phyloP scores from a whole-genome alignment of 805 yeast species.

The Metschnikowia shivogae region DNA sequence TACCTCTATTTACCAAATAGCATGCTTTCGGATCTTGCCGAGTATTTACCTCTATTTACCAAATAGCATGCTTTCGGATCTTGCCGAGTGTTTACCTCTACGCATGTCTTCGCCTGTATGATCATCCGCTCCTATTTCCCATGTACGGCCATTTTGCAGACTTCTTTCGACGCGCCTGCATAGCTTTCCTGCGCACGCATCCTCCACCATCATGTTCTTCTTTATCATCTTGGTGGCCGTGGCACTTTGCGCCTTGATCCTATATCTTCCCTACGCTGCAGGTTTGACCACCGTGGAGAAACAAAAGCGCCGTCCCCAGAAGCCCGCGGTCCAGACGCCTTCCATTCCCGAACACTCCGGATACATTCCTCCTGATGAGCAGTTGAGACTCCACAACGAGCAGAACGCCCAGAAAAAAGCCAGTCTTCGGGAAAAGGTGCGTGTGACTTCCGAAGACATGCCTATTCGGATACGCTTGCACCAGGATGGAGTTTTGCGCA shows the following conservation, averaged over 20 bases:
- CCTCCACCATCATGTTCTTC: constrained; percentile 27
- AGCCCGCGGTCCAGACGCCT: constrained; percentile 5
- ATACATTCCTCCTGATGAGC: constrained; percentile 41
- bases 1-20: too few relatives aligned
- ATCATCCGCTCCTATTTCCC: too few relatives aligned
- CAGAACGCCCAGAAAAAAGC: constrained; percentile 12
- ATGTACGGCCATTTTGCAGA: too few relatives aligned
- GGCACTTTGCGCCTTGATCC: constrained; percentile 36
- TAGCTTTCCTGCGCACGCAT: not conserved
- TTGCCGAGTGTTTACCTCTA: too few relatives aligned
- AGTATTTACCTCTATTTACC: too few relatives aligned
- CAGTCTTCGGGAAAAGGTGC: constrained; percentile 27
- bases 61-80: too few relatives aligned
- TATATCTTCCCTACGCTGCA: constrained; percentile 46
- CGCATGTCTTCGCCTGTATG: too few relatives aligned
- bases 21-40: too few relatives aligned
- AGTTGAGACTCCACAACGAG: constrained; percentile 13
- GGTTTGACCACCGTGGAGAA: constrained; percentile 46
- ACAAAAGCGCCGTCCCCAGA: constrained; percentile 15
- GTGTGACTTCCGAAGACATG: constrained; percentile 33
- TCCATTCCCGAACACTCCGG: constrained; percentile 21
- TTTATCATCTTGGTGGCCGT: constrained; percentile 38
- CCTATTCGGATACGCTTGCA: constrained; percentile 34
- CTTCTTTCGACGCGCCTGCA: not conserved
- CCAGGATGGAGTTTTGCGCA: constrained; percentile 21